These are phyloP conservation scores for Colletotrichum sp. DNA, from an alignment of 2,329 filamentous ascomycete genomes.

Conservation along the genomic window DNA sequence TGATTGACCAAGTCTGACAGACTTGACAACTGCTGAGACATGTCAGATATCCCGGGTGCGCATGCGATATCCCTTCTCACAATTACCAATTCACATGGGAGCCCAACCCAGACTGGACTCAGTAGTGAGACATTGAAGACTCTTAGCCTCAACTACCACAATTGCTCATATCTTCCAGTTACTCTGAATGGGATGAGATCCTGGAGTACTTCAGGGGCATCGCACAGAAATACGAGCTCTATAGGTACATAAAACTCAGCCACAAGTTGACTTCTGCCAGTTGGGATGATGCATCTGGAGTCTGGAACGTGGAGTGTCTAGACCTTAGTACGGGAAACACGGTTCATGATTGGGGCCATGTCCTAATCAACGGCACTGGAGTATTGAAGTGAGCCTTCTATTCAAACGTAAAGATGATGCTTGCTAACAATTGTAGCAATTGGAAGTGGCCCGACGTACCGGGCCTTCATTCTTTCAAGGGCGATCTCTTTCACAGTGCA, in stretches of 20 bases:
- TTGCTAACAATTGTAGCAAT: not conserved
- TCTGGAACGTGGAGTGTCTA: not conserved
- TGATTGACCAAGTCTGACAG: not conserved
- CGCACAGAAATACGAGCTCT: not conserved
- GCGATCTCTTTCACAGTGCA: not conserved
- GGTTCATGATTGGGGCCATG: not conserved
- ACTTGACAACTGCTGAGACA: not conserved
- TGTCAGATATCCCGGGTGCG: constrained; percentile 22
- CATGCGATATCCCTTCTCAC: constrained; percentile 25
- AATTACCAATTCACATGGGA: constrained; percentile 49
- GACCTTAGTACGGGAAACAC: not conserved
- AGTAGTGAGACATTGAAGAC: not conserved
- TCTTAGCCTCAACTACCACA: accelerated
- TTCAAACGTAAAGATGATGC: not conserved
- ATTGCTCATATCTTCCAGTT: not conserved
- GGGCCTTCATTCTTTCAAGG: not conserved
- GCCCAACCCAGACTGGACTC: constrained; percentile 57
- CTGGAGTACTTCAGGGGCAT: not conserved
- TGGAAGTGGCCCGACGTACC: not conserved
- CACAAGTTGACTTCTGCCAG: not conserved
- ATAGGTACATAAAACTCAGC: not conserved
- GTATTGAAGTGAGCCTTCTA: not conserved
- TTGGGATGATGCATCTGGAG: not conserved
- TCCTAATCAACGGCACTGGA: not conserved
- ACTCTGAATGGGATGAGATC: not conserved